Evolutionary conservation across 495 filamentous ascomycete genomes (phyloP).

Genomic region (Xylaria sp.): DNA sequence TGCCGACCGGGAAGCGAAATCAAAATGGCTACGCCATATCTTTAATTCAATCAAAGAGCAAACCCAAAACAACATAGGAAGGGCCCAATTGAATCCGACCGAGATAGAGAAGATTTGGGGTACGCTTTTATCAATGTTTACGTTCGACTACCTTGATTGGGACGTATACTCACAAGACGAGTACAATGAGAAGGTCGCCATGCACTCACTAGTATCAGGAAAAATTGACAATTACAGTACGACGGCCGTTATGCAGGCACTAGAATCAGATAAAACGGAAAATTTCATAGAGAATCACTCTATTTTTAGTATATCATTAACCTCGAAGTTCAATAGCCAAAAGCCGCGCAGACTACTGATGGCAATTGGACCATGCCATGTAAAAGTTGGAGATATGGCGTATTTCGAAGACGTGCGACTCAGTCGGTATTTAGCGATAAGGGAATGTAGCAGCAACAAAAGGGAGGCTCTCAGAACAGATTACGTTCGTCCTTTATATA

Average conservation of each 20-base stretch:
- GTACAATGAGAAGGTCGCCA: too few species aligned
- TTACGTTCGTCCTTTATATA: too few species aligned
- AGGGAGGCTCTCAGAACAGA: too few species aligned
- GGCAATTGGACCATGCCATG: background rate
- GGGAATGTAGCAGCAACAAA: too few species aligned
- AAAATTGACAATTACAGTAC: too few species aligned
- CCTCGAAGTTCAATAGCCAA: background rate
- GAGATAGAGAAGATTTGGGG: background rate
- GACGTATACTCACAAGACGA: too few species aligned
- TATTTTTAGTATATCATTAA: background rate
- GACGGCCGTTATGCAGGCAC: background rate
- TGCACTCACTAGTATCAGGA: too few species aligned
- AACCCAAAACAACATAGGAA: background rate
- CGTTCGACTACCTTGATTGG: accelerated
- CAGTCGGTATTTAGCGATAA: too few species aligned
- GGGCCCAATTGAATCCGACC: background rate
- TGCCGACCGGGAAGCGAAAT: background rate
- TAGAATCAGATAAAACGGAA: background rate
- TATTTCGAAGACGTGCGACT: too few species aligned
- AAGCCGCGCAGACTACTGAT: background rate
- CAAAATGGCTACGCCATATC: background rate
- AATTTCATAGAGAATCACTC: background rate
- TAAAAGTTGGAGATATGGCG: background rate
- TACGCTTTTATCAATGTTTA: background rate
- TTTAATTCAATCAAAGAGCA: background rate